A percentile compares a stretch with the other conserved stretches of the same genome.
phyloP scores from a whole-genome alignment of 306 rosid species.

The Acacia crassicarpa region DNA sequence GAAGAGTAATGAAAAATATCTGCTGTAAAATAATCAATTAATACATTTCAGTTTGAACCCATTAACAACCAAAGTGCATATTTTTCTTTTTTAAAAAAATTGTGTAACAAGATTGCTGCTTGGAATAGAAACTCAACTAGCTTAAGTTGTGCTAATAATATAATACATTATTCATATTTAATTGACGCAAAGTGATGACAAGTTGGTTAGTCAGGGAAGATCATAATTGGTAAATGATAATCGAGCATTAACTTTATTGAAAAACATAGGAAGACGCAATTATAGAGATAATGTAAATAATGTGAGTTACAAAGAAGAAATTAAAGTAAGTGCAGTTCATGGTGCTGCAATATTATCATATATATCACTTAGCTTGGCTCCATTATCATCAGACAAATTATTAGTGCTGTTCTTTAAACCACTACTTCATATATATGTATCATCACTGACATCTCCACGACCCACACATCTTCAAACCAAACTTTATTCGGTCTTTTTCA shows the following conservation, averaged over 20 bases:
- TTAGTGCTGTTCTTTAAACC: slow-evolving; percentile 29
- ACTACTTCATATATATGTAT: background rate
- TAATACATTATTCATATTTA: background rate
- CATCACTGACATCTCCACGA: background rate
- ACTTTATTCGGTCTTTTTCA: background rate
- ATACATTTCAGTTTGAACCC: slow-evolving; percentile 19
- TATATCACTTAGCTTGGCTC: slow-evolving; percentile 28
- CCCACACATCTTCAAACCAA: background rate
- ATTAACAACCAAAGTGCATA: slow-evolving; percentile 28
- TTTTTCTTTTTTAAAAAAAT: background rate
- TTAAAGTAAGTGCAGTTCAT: slow-evolving; percentile 13
- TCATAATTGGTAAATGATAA: slow-evolving; percentile 45
- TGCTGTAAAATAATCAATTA: background rate
- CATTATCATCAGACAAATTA: slow-evolving; percentile 29
- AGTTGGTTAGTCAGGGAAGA: slow-evolving; percentile 22
- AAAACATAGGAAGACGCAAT: slow-evolving; percentile 32
- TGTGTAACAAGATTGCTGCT: background rate
- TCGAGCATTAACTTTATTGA: slow-evolving; percentile 32
- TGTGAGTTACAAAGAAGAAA: slow-evolving; percentile 40
- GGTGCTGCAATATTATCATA: slow-evolving; percentile 26
- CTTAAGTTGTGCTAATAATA: background rate
- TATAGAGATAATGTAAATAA: slow-evolving; percentile 47
- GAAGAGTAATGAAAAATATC: background rate
- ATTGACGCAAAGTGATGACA: background rate
- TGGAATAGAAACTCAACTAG: background rate